These are phyloP conservation scores for Grosmannia serpens DNA, from an alignment of 2,329 filamentous ascomycete species.

Conservation along the genomic window DNA sequence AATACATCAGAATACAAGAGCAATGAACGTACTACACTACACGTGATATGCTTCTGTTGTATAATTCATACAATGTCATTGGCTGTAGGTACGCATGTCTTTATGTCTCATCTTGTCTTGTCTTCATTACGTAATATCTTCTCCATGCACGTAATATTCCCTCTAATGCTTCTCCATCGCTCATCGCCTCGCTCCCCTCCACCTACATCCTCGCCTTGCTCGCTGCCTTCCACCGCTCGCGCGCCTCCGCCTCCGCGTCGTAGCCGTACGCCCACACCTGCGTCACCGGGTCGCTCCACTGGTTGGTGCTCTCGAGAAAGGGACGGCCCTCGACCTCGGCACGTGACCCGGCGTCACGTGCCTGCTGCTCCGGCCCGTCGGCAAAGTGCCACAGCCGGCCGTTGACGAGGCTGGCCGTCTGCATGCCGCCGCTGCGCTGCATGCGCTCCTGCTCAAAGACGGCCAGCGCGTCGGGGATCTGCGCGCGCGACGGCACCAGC, in stretches of 20 bases:
- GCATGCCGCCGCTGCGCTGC: conserved; percentile 25
- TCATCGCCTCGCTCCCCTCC: neutral
- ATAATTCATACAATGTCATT: no score
- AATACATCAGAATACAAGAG: no score
- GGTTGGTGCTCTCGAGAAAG: conserved; percentile 30
- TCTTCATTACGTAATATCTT: no score
- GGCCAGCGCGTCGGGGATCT: conserved; percentile 21
- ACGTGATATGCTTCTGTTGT: no score
- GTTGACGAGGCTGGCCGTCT: conserved; percentile 32
- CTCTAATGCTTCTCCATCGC: no score
- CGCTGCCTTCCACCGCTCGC: neutral
- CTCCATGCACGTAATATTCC: no score
- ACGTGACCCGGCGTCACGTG: conserved; percentile 28
- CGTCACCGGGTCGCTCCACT: conserved; percentile 35
- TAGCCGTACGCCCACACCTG: conserved; percentile 37
- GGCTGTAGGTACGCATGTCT: no score
- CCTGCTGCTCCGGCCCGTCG: conserved; percentile 28
- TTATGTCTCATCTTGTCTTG: no score
- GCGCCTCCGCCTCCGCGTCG: conserved; percentile 24
- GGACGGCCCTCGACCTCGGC: conserved; percentile 25
- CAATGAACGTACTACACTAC: no score
- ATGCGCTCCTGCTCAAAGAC: conserved; percentile 26
- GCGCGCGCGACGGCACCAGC: conserved; percentile 14
- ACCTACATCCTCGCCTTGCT: neutral
- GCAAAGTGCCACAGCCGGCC: conserved; percentile 34